Base-by-base conservation (phyloP, 1,284 basidiomycete genomes). In the Leccinum angustisporum region DNA sequence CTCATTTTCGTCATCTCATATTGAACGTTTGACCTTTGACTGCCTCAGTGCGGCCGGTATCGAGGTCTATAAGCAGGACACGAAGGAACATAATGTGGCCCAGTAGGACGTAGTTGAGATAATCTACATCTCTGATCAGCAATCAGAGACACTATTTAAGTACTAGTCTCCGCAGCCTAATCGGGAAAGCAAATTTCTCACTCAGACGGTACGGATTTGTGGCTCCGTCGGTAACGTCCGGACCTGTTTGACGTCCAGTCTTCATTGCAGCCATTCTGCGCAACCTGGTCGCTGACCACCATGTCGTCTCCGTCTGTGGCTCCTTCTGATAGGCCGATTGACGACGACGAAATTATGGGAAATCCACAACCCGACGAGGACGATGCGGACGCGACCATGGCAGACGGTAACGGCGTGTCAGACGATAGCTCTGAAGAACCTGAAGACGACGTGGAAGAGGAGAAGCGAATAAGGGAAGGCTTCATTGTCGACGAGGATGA, bases 401-500 rank as follows among this genome's bases (percentile, higher is more conserved):
- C 77, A 62, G 80, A 75, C 36, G 60, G 63, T 58, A 62, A 72
- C 34, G 72, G 77, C 57, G 77, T 77, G 62, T 84, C 85, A n/a
- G 90, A 91, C 70, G 92, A 94, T 76, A 92, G 90, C 72, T 92
- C 90, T 31, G 92, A 94, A 71, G 92, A 94, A 72, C 87, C 83
- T 40, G 91, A 92, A 34, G 92, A 94, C 53, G 87, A 94, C 69
- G 90, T 87, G 68, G 92, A 93, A 63, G 92, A 93, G 75, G 90
- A 81, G 69, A 80, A 83, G 63, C 79, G 83, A 63, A 84, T 95
- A 57, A 78, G 87, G 59, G 89, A 93, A 60, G 92, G 89, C 0
- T 95, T 95, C 68, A 95, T 95, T 70, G 92, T 92, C 6, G 91
- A 93, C 66, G 92, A 94, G 68, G 91, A 91, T 25, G 91, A 92